Evolutionary conservation across 345 rosid species (phyloP).

Genomic region (Ceriops decandra): DNA sequence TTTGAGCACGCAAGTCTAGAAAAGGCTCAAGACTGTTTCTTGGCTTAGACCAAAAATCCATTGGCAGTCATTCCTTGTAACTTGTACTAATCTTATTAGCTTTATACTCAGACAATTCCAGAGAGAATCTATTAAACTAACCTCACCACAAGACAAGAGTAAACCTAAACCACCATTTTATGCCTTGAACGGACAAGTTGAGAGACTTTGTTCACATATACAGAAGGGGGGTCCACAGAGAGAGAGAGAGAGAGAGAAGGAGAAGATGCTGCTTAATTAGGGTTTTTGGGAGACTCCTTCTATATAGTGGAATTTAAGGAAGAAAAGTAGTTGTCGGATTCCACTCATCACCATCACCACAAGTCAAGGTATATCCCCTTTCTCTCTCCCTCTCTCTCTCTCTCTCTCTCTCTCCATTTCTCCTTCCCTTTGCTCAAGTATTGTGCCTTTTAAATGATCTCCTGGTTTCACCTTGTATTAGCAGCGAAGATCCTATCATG

Average conservation of each 20-base stretch:
- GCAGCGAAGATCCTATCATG: neutral
- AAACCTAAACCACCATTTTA: conserved; percentile 4
- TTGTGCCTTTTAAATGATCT: neutral
- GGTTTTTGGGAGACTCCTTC: conserved; percentile 10
- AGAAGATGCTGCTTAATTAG: conserved; percentile 11
- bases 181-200: neutral
- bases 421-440: neutral
- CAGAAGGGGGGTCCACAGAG: neutral
- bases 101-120: conserved; percentile 17
- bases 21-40: conserved; percentile 10
- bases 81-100: conserved; percentile 20
- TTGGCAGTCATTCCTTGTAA: conserved; percentile 10
- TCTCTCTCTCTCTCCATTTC: neutral
- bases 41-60: conserved; percentile 7
- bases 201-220: too few species aligned
- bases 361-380: conserved; percentile 6
- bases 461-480: neutral
- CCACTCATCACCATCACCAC: neutral
- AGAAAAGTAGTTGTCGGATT: conserved; percentile 1
- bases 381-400: neutral
- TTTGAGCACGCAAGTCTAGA: conserved; percentile 21
- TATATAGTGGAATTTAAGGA: conserved; percentile 10
- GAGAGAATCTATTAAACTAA: conserved; percentile 21
- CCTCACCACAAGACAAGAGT: conserved; percentile 5
- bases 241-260: conserved; percentile 3